Conservation (phyloP, 116 monocot species). For the Iris pallida region DNA sequence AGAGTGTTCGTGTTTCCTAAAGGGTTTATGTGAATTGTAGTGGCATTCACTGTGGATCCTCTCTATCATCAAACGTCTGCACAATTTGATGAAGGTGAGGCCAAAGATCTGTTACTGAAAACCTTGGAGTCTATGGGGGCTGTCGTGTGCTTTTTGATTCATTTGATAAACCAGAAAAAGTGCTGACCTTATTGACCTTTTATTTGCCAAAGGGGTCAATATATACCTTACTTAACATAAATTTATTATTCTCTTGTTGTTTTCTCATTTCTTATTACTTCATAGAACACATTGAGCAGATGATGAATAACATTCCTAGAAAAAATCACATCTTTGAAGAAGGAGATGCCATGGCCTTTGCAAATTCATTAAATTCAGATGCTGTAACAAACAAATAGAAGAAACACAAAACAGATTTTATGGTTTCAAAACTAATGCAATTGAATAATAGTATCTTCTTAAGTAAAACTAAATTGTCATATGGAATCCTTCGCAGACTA, state of each 20-base stretch:
- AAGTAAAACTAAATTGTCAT: too few relatives aligned
- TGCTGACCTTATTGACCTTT: conserved; percentile 63
- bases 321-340: conserved; percentile 64
- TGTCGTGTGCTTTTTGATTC: conserved; percentile 98
- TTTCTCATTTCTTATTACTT: conserved; percentile 1
- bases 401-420: too few relatives aligned
- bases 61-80: conserved; percentile 99
- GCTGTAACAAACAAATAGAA: too few relatives aligned
- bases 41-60: conserved; percentile 96
- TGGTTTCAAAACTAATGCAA: too few relatives aligned
- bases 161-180: conserved; percentile 64
- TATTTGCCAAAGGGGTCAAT: conserved; percentile 68
- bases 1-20: too few relatives aligned
- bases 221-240: not conserved
- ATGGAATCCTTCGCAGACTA: too few relatives aligned
- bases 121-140: conserved; percentile 85
- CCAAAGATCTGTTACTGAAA: conserved; percentile 87
- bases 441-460: too few relatives aligned
- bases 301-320: conserved; percentile 44
- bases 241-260: not conserved
- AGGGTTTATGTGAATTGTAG: conserved; percentile 45
- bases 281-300: conserved; percentile 69
- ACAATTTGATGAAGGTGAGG: conserved; percentile 99
- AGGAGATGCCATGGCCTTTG: too few relatives aligned
- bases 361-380: too few relatives aligned